Conservation (phyloP, 2,329 filamentous ascomycete genomes). For the Cordyceps fumosorosea region DNA sequence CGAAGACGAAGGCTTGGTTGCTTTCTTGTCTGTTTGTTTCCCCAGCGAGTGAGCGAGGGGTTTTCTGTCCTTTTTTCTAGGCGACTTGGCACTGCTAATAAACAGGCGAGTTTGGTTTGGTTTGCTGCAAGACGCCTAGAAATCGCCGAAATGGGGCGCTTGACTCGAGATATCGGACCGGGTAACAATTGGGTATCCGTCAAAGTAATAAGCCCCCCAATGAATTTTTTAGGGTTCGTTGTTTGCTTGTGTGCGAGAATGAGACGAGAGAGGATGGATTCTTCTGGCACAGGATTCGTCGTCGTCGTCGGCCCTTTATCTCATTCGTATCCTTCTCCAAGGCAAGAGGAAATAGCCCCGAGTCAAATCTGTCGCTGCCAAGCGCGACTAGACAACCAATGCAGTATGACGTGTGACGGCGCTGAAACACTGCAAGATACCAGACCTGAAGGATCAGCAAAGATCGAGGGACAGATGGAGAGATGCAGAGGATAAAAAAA, state of each 20-base stretch:
- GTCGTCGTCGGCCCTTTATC: not conserved
- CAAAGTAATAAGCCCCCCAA: not conserved
- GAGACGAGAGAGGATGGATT: not conserved
- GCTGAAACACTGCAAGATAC: slow-evolving; percentile 8
- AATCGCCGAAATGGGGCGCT: not conserved
- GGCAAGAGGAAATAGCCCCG: not conserved
- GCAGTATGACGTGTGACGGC: slow-evolving; percentile 12
- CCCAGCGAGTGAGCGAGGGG: too few relatives aligned
- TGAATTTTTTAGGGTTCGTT: not conserved
- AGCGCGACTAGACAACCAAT: slow-evolving; percentile 2
- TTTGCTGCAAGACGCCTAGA: too few relatives aligned
- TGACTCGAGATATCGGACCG: slow-evolving; percentile 3
- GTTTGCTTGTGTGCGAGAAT: not conserved
- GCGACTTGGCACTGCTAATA: not conserved
- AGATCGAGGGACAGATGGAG: not conserved
- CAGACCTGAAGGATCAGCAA: slow-evolving; percentile 6
- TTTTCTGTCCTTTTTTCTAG: not conserved
- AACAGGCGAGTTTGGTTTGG: too few relatives aligned
- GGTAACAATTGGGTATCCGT: not conserved
- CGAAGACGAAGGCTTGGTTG: too few relatives aligned
- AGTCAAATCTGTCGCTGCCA: slow-evolving; percentile 6
- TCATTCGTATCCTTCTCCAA: not conserved
- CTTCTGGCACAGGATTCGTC: not conserved
- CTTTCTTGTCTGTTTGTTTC: too few relatives aligned
- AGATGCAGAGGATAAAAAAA: not conserved